Conservation (phyloP, 2,329 filamentous ascomycete species). For the Diaporthe caulivora region DNA sequence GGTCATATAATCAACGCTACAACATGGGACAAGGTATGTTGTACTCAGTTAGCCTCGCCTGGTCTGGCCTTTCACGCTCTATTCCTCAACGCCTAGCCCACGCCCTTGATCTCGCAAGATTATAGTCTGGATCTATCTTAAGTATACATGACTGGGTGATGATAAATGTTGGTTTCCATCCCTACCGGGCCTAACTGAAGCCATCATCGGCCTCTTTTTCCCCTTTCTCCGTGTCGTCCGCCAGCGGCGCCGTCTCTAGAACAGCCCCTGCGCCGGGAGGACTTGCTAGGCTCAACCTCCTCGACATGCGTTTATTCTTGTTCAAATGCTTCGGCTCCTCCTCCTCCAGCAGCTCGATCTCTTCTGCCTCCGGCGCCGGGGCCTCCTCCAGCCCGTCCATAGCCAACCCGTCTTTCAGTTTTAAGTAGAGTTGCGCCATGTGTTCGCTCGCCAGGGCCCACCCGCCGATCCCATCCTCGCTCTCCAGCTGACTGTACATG, state of each 20-base stretch:
- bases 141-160: constrained; percentile 30
- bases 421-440: constrained; percentile 63
- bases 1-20: neutral
- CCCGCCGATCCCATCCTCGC: constrained; percentile 63
- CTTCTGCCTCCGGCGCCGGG: constrained; percentile 49
- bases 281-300: constrained; percentile 68
- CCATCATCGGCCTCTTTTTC: constrained; percentile 42
- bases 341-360: constrained; percentile 57
- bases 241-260: constrained; percentile 50
- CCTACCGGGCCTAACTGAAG: constrained; percentile 43
- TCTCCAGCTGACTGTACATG: constrained; percentile 64
- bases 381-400: constrained; percentile 44
- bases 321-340: constrained; percentile 69
- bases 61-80: neutral
- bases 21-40: neutral
- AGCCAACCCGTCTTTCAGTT: constrained; percentile 61
- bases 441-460: constrained; percentile 66
- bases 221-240: constrained; percentile 12
- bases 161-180: neutral
- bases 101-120: constrained; percentile 26
- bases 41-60: neutral
- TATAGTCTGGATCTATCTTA: constrained; percentile 35
- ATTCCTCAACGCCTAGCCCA: constrained; percentile 17
- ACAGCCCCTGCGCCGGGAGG: constrained; percentile 44
- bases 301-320: constrained; percentile 56